These are phyloP conservation scores for Hypoxylon rickii DNA, from an alignment of 495 filamentous ascomycete genomes.

Conservation along the genomic window DNA sequence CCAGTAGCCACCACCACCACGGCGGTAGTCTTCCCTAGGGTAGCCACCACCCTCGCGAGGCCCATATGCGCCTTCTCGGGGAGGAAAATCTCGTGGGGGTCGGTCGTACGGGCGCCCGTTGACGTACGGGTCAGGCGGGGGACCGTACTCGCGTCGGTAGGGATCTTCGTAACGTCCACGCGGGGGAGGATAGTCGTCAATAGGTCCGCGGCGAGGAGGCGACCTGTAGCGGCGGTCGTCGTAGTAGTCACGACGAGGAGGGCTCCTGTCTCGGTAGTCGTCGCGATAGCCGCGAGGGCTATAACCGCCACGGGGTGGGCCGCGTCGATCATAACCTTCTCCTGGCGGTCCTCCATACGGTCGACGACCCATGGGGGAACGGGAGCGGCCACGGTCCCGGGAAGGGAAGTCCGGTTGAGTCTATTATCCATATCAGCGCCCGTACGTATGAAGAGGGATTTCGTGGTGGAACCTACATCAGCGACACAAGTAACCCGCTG, in stretches of 20 bases:
- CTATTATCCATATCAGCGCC: constrained; percentile 35
- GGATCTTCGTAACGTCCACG: constrained; percentile 66
- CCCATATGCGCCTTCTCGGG: constrained; percentile 54
- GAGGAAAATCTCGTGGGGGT: constrained; percentile 58
- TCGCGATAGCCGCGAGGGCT: constrained; percentile 67
- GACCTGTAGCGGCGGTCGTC: constrained; percentile 81
- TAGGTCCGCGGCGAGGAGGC: constrained; percentile 70
- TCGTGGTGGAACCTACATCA: constrained; percentile 68
- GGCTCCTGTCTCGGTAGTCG: constrained; percentile 85
- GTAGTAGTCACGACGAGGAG: constrained; percentile 75
- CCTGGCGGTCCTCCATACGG: constrained; percentile 63
- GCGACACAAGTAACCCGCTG: constrained; percentile 78
- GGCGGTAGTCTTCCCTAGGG: constrained; percentile 50
- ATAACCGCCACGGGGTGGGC: constrained; percentile 77
- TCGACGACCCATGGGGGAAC: constrained; percentile 62
- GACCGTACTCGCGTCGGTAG: constrained; percentile 62
- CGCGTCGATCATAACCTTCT: constrained; percentile 78
- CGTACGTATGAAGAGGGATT: not conserved
- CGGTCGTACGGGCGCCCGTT: constrained; percentile 67
- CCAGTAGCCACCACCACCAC: constrained; percentile 52
- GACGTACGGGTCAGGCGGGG: constrained; percentile 65
- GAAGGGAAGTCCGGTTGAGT: constrained; percentile 68
- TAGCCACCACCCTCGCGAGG: constrained; percentile 52
- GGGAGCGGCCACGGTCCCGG: constrained; percentile 72
- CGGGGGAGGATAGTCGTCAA: constrained; percentile 77